Conservation (phyloP, 129 eudicot genomes). For the Tagetes patula region DNA sequence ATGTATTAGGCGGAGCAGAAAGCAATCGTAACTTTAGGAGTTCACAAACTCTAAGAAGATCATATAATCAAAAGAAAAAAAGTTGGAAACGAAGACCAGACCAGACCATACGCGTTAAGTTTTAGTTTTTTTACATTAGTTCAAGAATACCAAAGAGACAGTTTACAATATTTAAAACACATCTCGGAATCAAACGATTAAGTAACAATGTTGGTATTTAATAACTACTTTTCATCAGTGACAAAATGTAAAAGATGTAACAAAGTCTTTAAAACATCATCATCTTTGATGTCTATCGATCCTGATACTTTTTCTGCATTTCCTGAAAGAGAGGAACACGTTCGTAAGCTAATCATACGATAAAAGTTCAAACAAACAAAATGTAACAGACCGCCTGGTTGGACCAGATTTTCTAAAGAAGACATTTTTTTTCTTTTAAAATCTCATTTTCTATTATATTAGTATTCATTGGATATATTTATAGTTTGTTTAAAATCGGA, state of each 20-base stretch:
- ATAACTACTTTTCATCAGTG: not conserved
- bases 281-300: not conserved
- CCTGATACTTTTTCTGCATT: not conserved
- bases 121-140: not conserved
- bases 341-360: not conserved
- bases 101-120: not conserved
- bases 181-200: not conserved
- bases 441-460: too few species aligned
- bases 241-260: not conserved
- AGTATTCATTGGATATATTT: too few species aligned
- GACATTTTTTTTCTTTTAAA: too few species aligned
- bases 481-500: too few species aligned
- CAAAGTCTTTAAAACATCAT: not conserved
- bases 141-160: not conserved
- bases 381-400: not conserved
- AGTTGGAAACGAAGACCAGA: not conserved
- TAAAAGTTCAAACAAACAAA: not conserved
- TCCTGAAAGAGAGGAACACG: slow-evolving; percentile 17
- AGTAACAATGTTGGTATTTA: not conserved
- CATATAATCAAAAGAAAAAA: not conserved
- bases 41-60: too few species aligned
- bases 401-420: too few species aligned
- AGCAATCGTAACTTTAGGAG: too few species aligned
- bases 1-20: too few species aligned
- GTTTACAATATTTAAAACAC: not conserved